A percentile compares a stretch with the other conserved stretches of the same genome.
phyloP scores from a whole-genome alignment of 2,329 filamentous ascomycete species.

The Lomentospora prolificans region DNA sequence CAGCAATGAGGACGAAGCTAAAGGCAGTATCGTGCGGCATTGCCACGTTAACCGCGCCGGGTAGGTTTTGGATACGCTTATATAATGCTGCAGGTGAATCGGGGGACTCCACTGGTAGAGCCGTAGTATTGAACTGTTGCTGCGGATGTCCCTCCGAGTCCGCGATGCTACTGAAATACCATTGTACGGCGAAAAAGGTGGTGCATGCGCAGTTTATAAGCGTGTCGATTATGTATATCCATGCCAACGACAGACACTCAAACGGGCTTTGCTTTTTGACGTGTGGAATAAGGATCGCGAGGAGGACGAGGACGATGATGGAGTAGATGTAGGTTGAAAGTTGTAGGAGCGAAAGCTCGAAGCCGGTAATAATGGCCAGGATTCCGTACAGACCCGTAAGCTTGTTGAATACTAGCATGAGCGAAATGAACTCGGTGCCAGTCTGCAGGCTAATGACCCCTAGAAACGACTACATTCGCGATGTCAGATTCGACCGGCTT shows the following conservation, averaged over 20 bases:
- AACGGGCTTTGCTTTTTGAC: conserved; percentile 71
- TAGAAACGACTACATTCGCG: conserved; percentile 58
- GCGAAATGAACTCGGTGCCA: conserved; percentile 73
- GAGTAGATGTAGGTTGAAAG: conserved; percentile 90
- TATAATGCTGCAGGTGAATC: neutral
- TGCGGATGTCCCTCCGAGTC: conserved; percentile 8
- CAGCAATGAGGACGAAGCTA: conserved; percentile 66
- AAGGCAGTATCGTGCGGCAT: conserved; percentile 53
- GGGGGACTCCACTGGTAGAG: neutral
- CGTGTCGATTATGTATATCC: conserved; percentile 77
- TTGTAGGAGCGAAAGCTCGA: conserved; percentile 71
- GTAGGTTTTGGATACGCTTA: conserved; percentile 11
- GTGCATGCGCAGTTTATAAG: conserved; percentile 76
- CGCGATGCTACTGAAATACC: conserved; percentile 64
- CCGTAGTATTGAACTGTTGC: neutral
- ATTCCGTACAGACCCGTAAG: conserved; percentile 84
- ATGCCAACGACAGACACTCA: conserved; percentile 71
- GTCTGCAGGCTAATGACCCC: conserved; percentile 79
- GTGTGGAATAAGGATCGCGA: conserved; percentile 64
- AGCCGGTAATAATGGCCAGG: conserved; percentile 80
- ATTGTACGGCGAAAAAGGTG: conserved; percentile 67
- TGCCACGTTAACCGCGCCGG: conserved; percentile 2
- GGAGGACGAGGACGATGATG: conserved; percentile 56
- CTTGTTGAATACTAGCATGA: conserved; percentile 84
- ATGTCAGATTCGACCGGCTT: neutral